Conservation (phyloP, 352 stramenopile genomes). For the Globisporangium heterothallicum region DNA sequence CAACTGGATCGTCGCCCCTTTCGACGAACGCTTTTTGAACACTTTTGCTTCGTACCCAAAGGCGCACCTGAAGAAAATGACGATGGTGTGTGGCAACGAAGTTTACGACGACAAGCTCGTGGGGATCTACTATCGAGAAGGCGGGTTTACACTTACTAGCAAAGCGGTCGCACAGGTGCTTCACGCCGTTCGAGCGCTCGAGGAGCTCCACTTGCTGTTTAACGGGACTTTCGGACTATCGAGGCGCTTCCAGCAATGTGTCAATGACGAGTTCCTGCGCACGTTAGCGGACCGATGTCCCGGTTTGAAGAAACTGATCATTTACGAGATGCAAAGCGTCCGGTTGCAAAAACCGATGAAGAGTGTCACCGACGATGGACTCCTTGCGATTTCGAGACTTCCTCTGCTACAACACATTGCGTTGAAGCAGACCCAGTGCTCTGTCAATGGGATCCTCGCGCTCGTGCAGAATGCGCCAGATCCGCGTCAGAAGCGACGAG, state of each 20-base stretch:
- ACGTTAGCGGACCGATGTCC: background rate
- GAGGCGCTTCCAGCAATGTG: constrained; percentile 1
- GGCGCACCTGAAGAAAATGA: constrained; percentile 6
- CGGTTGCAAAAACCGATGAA: background rate
- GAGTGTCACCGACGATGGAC: constrained; percentile 2
- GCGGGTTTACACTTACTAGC: constrained; percentile 4
- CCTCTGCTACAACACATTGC: background rate
- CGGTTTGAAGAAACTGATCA: background rate
- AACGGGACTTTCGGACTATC: background rate
- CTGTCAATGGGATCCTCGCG: background rate
- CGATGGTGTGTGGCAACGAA: constrained; percentile 5
- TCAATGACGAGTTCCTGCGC: constrained; percentile 2
- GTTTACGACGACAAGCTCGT: constrained; percentile 9
- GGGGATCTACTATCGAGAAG: constrained; percentile 1
- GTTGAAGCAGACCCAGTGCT: constrained; percentile 6
- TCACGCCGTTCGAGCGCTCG: constrained; percentile 6
- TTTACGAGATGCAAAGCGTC: constrained; percentile 7
- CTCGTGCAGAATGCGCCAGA: background rate
- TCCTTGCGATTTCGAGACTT: constrained; percentile 2
- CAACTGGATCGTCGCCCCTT: constrained; percentile 12
- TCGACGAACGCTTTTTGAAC: constrained; percentile 1
- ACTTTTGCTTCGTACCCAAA: background rate
- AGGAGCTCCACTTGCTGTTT: constrained; percentile 13
- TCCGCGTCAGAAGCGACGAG: background rate
- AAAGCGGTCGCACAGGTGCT: constrained; percentile 1